A percentile compares a stretch with the other conserved stretches of the same genome.
phyloP scores from a whole-genome alignment of 495 filamentous ascomycete genomes.

The Neurospora sp. region DNA sequence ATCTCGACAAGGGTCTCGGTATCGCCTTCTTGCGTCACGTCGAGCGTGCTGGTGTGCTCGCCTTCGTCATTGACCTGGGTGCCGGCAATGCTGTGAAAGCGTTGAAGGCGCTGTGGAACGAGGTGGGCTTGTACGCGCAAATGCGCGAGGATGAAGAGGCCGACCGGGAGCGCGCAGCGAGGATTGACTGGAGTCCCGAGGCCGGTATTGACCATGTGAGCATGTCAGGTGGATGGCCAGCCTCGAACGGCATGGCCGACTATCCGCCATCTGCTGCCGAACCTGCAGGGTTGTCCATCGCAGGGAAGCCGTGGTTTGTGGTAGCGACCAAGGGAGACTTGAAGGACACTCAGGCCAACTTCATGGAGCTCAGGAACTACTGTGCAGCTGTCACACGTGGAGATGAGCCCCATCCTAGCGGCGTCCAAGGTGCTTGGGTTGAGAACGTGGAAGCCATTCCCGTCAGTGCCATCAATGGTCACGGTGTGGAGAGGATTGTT shows the following conservation, averaged over 20 bases:
- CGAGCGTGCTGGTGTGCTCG: conserved; percentile 83
- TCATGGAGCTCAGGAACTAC: conserved; percentile 55
- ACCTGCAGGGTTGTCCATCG: conserved; percentile 48
- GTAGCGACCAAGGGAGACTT: conserved; percentile 93
- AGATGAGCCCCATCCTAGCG: conserved; percentile 57
- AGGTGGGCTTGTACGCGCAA: conserved; percentile 77
- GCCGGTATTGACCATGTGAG: conserved; percentile 13
- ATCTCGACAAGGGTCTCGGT: conserved; percentile 85
- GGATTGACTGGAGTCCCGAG: conserved; percentile 30
- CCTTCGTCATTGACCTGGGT: conserved; percentile 85
- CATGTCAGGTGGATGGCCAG: conserved; percentile 12
- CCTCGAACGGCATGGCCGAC: conserved; percentile 26
- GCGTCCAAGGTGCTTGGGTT: conserved; percentile 56
- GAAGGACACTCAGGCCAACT: conserved; percentile 68
- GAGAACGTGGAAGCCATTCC: conserved; percentile 61
- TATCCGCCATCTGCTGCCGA: conserved; percentile 16
- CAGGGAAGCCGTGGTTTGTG: conserved; percentile 91
- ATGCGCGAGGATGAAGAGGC: conserved; percentile 52
- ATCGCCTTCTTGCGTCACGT: conserved; percentile 89
- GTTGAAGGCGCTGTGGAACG: conserved; percentile 74
- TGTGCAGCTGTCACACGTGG: conserved; percentile 50
- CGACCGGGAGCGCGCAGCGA: conserved; percentile 37
- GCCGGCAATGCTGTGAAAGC: conserved; percentile 67
- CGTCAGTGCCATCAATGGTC: conserved; percentile 75
- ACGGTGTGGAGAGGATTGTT: conserved; percentile 71